Evolutionary conservation across 2,329 filamentous ascomycete species (phyloP), one percentile per base, ranked within the genome.

Genomic region (Fusarium cyanostomum): DNA sequence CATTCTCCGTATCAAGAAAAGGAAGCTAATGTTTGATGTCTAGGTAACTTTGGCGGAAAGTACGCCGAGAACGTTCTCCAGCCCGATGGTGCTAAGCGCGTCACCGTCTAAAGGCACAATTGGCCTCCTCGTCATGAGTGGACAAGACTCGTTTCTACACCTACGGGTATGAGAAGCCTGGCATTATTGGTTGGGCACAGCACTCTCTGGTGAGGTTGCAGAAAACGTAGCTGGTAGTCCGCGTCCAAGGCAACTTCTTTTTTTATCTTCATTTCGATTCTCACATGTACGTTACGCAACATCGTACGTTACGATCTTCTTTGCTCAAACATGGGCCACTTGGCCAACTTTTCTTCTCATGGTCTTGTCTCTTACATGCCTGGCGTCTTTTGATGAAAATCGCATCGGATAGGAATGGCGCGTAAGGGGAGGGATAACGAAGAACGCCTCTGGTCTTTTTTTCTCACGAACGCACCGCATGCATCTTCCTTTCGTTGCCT

Each of bases 41-140:
- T 26, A 84, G 84, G 84, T 67, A 87, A 87, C 76, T 77, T 82
- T 41, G 80, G 75, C 37, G 84, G 83, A 59, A 60, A 72, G 27
- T 87, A 85, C 64, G 81, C 69, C 58, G 59, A 62, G 11, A 87
- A 87, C 71, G 82, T 87, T 33, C 69, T 80, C 44, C 62, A 69
- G 34, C 79, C 84, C 33, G 54, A 64, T 16, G 72, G 74, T 34
- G 34, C 69, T 11, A 46, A 63, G 38, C 56, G 52, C 8, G 56
- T 72, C 27, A 60, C 56, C 44, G 63, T 75, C 30, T 77, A 76
- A 72, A 39, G 33, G 24, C 33, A 18, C 37, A 38, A 27, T 38
- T 35, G 49, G 44, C 26, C 12, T 18, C 37, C 34, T 49, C 42
- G 18, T 43, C 42, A 53, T 59, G 54, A 67, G 50, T 42, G 54